Evolutionary conservation across 371 early-diverging fungal genomes (phyloP), one percentile per base, ranked within the genome.

Genomic region (Vairimorpha ceranae): DNA sequence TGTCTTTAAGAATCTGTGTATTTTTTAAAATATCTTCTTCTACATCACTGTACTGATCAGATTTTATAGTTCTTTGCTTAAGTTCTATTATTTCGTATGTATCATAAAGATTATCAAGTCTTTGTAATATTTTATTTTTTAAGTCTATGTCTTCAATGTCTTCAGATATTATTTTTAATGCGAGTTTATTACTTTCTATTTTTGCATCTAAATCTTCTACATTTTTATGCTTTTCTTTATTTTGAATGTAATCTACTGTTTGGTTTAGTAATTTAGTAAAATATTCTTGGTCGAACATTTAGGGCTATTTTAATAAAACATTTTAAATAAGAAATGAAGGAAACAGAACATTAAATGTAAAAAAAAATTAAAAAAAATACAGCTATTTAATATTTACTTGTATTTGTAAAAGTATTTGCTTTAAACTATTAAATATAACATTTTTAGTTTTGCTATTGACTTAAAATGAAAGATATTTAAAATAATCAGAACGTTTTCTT

Each of bases 231-330:
- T 58, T 32, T 3, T 32, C 29, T 29, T 52, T 70, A 36, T 60
- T 63, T 23, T 27, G 27, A 21, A 70, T 70, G 15, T 58, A 52
- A 6, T 43, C 61, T 30, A 59, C 33, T 23, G 71, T 70, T 35
- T 70, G 63, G 21, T 70, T 70, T 32, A 70, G 35, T 10, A 70
- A 45, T 10, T 48, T 70, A 43, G 56, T 63, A 43, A 70, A 70
- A 35, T 70, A 70, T 63, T 70, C 71, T 21, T 41, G 38, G 17
- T 70, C 64, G 56, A 70, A 70, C 71, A 70, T 70, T 48, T 52
- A 56, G 54, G 21, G 21, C 3, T n/a, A n/a, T n/a, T n/a, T n/a
- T n/a, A n/a, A n/a, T n/a, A n/a, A n/a, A n/a, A n/a, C n/a, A n/a
- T n/a, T n/a, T n/a, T n/a, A n/a, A n/a, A n/a, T n/a, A n/a, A n/a